Conservation (phyloP, 352 stramenopile species). For the Phytophthora multivora region DNA sequence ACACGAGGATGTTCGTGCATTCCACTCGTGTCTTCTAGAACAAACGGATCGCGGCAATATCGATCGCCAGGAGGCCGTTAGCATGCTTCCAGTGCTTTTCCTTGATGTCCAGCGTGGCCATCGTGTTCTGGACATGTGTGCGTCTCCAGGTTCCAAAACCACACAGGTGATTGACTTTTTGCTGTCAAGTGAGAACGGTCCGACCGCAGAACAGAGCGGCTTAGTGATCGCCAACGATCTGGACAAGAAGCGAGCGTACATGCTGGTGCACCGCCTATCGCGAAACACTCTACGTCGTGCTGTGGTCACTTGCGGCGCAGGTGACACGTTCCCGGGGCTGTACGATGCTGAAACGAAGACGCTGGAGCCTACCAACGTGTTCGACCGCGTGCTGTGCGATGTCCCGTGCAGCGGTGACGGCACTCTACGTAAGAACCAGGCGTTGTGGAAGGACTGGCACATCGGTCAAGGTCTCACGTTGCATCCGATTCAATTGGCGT, state of each 20-base stretch:
- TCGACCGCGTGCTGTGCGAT: conserved; percentile 98
- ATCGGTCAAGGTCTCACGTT: conserved; percentile 91
- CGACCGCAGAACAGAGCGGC: conserved; percentile 40
- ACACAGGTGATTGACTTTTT: conserved; percentile 96
- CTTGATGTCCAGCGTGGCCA: conserved; percentile 92
- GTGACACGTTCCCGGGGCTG: conserved; percentile 93
- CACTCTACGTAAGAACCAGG: conserved; percentile 97
- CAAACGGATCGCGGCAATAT: conserved; percentile 93
- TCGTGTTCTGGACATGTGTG: conserved; percentile 87
- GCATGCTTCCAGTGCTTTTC: conserved; percentile 98
- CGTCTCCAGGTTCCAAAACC: conserved; percentile 99
- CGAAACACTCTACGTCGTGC: conserved; percentile 81
- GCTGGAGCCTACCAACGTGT: conserved; percentile 84
- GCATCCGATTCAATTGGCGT: conserved; percentile 93
- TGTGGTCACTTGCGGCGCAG: conserved; percentile 94
- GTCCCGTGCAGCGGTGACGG: conserved; percentile 98
- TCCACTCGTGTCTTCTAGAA: conserved; percentile 94
- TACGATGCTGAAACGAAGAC: conserved; percentile 46
- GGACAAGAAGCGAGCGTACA: conserved; percentile 97
- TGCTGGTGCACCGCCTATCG: conserved; percentile 95
- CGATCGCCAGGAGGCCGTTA: conserved; percentile 97
- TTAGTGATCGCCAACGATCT: conserved; percentile 97
- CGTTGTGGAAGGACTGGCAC: conserved; percentile 95
- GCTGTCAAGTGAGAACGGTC: conserved; percentile 27
- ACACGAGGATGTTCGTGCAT: conserved; percentile 77